Evolutionary conservation across 2,329 filamentous ascomycete species (phyloP).

Genomic region (Epichloe sylvatica): DNA sequence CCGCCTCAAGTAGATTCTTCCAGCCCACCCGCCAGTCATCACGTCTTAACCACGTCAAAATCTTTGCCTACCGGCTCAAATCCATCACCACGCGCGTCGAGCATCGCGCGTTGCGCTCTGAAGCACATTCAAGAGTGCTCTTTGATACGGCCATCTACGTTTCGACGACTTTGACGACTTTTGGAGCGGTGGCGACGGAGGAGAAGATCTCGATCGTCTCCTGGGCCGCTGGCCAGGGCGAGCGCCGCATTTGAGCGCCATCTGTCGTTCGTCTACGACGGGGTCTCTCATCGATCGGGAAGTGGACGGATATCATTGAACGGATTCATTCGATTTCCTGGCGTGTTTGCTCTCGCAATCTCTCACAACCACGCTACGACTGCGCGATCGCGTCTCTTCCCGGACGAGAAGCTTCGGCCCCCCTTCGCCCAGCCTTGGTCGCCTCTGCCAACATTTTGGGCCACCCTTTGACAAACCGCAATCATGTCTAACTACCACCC

Average conservation of each 20-base stretch:
- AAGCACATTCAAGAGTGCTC: constrained; percentile 14
- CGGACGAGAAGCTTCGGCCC: not conserved
- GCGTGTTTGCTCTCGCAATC: constrained; percentile 9
- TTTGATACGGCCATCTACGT: constrained; percentile 23
- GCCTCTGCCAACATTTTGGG: not conserved
- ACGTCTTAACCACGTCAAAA: constrained; percentile 32
- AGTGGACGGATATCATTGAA: constrained; percentile 13
- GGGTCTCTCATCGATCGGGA: constrained; percentile 20
- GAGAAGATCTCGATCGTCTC: constrained; percentile 31
- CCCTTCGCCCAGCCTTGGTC: constrained; percentile 8
- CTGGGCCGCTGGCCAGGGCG: constrained; percentile 33
- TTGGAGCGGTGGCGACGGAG: constrained; percentile 32
- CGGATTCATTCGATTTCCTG: constrained; percentile 10
- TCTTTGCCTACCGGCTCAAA: constrained; percentile 21
- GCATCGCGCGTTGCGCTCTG: constrained; percentile 27
- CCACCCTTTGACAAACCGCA: constrained; percentile 15
- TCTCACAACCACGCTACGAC: not conserved
- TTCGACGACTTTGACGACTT: constrained; percentile 22
- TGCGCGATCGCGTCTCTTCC: constrained; percentile 8
- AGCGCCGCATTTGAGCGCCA: constrained; percentile 29
- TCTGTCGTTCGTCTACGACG: constrained; percentile 21
- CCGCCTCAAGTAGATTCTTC: constrained; percentile 30
- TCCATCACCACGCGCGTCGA: constrained; percentile 40
- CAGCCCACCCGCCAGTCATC: constrained; percentile 23
- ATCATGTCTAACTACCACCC: constrained; percentile 89